A percentile compares a stretch with the other conserved stretches of the same genome.
These are phyloP conservation scores for Singerocomus inundabilis DNA, from an alignment of 1,284 basidiomycete species.

Conservation along the genomic window DNA sequence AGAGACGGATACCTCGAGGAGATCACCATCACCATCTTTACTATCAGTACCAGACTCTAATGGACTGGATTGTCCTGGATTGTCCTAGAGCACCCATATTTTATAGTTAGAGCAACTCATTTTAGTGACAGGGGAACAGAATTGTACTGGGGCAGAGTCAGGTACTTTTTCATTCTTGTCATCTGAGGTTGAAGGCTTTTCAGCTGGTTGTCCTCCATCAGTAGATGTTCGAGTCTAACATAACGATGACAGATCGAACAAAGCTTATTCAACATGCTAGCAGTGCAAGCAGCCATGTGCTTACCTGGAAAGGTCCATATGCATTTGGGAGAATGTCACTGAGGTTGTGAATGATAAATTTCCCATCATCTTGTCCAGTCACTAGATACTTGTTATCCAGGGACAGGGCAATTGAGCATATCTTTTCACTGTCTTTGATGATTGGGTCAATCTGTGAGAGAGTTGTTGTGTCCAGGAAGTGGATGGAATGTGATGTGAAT, in stretches of 20 bases:
- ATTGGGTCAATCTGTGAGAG: not conserved
- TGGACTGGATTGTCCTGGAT: too few relatives aligned
- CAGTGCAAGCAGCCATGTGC: not conserved
- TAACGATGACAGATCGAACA: not conserved
- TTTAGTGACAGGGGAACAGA: not conserved
- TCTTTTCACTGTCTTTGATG: not conserved
- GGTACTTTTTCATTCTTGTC: too few relatives aligned
- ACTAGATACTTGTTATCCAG: not conserved
- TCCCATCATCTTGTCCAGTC: not conserved
- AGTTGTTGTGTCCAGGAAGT: not conserved
- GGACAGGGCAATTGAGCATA: not conserved
- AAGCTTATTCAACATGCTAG: not conserved
- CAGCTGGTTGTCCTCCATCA: too few relatives aligned
- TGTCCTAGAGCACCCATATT: not conserved
- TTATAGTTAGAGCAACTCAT: too few relatives aligned
- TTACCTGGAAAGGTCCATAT: not conserved
- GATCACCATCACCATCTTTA: not conserved
- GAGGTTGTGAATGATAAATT: not conserved
- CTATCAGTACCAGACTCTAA: too few relatives aligned
- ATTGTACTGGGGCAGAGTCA: not conserved
- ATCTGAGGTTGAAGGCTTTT: not conserved
- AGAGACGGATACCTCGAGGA: not conserved
- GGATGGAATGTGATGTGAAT: not conserved
- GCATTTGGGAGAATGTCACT: not conserved
- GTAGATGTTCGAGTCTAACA: not conserved